phyloP scores from a whole-genome alignment of 352 stramenopile genomes.

The Globisporangium paddicum region DNA sequence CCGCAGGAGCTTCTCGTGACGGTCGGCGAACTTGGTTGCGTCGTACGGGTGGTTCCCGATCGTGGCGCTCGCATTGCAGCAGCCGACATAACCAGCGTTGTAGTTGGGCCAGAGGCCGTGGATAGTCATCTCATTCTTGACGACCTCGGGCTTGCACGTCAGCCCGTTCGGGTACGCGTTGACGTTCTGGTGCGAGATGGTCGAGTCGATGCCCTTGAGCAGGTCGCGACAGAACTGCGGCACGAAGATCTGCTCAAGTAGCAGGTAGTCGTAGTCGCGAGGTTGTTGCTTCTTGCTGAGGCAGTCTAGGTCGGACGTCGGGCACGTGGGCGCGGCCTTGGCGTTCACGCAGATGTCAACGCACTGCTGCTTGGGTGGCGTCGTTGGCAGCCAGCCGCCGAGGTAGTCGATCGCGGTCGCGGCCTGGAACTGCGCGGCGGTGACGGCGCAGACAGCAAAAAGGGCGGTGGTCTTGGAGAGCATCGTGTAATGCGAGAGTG shows the following conservation, averaged over 20 bases:
- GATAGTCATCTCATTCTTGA: slow-evolving; percentile 53
- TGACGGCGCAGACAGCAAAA: background rate
- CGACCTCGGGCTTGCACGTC: slow-evolving; percentile 27
- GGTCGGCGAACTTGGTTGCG: slow-evolving; percentile 30
- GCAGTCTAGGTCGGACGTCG: slow-evolving; percentile 43
- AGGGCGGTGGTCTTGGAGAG: slow-evolving; percentile 12
- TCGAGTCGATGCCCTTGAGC: slow-evolving; percentile 63
- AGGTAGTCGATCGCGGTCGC: slow-evolving; percentile 44
- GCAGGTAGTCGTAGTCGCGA: slow-evolving; percentile 70
- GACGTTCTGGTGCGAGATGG: slow-evolving; percentile 67
- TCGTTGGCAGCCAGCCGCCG: slow-evolving; percentile 47
- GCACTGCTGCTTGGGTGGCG: slow-evolving; percentile 41
- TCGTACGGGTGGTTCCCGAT: slow-evolving; percentile 55
- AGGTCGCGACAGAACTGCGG: slow-evolving; percentile 80
- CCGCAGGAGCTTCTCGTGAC: slow-evolving; percentile 38
- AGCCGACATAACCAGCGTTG: slow-evolving; percentile 59
- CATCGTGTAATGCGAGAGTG: slow-evolving; percentile 2
- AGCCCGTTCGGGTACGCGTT: slow-evolving; percentile 52
- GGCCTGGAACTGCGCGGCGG: slow-evolving; percentile 6
- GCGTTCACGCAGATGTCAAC: slow-evolving; percentile 71
- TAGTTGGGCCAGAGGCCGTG: slow-evolving; percentile 78
- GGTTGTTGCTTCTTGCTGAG: slow-evolving; percentile 56
- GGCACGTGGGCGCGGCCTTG: slow-evolving; percentile 47
- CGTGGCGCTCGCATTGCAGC: slow-evolving; percentile 57
- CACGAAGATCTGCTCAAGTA: slow-evolving; percentile 72